These are phyloP conservation scores for Scleromitrula shiraiana DNA, from an alignment of 2,329 filamentous ascomycete species.

Conservation along the genomic window DNA sequence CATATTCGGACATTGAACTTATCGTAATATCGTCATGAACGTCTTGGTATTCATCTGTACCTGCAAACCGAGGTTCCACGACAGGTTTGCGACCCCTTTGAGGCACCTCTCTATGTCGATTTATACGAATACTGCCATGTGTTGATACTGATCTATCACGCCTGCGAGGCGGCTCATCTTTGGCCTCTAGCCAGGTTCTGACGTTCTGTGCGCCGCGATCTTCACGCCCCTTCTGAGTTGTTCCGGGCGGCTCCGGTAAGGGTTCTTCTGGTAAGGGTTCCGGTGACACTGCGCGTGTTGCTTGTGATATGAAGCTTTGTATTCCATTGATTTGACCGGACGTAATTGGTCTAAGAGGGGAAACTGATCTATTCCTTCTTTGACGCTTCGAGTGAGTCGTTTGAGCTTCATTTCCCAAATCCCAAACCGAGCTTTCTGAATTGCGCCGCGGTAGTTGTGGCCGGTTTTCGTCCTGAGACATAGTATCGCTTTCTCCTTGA, in stretches of 20 bases:
- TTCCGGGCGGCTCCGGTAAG: slow-evolving; percentile 4
- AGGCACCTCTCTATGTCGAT: slow-evolving; percentile 15
- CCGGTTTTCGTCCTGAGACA: slow-evolving; percentile 12
- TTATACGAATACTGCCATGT: slow-evolving; percentile 22
- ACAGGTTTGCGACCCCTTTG: slow-evolving; percentile 3
- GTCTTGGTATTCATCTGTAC: slow-evolving; percentile 15
- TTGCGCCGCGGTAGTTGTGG: slow-evolving; percentile 23
- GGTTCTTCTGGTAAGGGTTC: not conserved
- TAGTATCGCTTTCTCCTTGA: slow-evolving; percentile 11
- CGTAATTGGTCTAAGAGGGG: slow-evolving; percentile 9
- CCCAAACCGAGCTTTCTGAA: slow-evolving; percentile 28
- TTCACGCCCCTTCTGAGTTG: slow-evolving; percentile 11
- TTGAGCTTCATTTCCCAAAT: slow-evolving; percentile 15
- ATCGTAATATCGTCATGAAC: slow-evolving; percentile 21
- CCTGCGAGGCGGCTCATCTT: slow-evolving; percentile 11
- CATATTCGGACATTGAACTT: slow-evolving; percentile 16
- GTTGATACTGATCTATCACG: slow-evolving; percentile 24
- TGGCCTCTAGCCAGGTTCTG: slow-evolving; percentile 24
- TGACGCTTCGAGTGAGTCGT: slow-evolving; percentile 4
- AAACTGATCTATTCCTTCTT: slow-evolving; percentile 22
- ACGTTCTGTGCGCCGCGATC: slow-evolving; percentile 10
- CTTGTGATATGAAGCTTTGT: slow-evolving; percentile 14
- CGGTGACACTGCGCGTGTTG: slow-evolving; percentile 5
- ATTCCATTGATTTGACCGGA: not conserved
- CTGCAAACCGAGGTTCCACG: slow-evolving; percentile 9